These are phyloP conservation scores for Kwoniella dendrophila DNA, from an alignment of 768 basidiomycete species.

Conservation along the genomic window DNA sequence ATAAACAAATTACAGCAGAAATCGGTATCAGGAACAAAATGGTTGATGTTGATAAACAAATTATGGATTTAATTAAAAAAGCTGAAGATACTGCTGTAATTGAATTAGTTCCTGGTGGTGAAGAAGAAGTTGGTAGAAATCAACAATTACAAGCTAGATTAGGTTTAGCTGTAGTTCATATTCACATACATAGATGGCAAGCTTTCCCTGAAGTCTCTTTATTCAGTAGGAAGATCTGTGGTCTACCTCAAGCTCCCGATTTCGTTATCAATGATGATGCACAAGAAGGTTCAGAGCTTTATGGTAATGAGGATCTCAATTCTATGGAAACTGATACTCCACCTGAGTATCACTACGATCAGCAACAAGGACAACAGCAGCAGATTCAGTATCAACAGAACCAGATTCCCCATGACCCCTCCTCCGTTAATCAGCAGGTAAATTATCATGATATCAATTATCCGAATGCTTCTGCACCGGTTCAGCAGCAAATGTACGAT, in stretches of 20 bases:
- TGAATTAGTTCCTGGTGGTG: slow-evolving; percentile 52
- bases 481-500: neutral
- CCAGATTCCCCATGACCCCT: too few relatives aligned
- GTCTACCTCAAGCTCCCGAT: slow-evolving; percentile 46
- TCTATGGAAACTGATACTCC: neutral
- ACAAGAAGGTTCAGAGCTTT: too few relatives aligned
- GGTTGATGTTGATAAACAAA: slow-evolving; percentile 39
- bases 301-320: too few relatives aligned
- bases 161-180: slow-evolving; percentile 51
- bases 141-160: slow-evolving; percentile 52
- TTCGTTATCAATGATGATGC: neutral
- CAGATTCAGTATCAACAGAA: neutral
- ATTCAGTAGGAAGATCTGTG: slow-evolving; percentile 54
- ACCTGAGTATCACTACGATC: slow-evolving; percentile 1
- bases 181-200: slow-evolving; percentile 54
- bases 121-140: slow-evolving; percentile 55
- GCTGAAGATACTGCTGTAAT: slow-evolving; percentile 48
- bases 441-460: too few relatives aligned
- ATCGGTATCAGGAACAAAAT: slow-evolving; percentile 25
- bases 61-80: slow-evolving; percentile 46
- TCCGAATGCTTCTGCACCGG: too few relatives aligned
- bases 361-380: neutral
- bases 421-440: too few relatives aligned
- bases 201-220: slow-evolving; percentile 56
- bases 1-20: neutral